Evolutionary conservation across 2,329 filamentous ascomycete genomes (phyloP), one percentile per base, ranked within the genome.

Genomic region (Aspergillus unguis): DNA sequence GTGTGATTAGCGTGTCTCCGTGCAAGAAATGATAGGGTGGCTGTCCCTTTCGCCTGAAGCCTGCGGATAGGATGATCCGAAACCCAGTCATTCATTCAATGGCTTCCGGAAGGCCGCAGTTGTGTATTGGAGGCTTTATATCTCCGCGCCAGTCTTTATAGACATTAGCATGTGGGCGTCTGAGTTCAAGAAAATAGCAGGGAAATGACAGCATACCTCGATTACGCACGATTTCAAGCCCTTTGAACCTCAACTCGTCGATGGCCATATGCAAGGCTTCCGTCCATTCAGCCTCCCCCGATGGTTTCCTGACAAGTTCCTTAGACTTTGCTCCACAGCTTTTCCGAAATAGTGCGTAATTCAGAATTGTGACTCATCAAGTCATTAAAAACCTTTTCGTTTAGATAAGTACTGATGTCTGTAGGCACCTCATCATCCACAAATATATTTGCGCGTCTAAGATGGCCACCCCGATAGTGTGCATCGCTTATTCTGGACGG

Each of bases 51-150:
- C 9, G 33, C 33, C 33, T 35, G 33, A 35, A 35, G 33, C 33
- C 33, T 35, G 33, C 33, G 1, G 33, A 35, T 17, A 17, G 17
- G 33, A 35, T 3, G 9, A 35, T 35, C 1, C 8, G 33, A 35
- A 6, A 35, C 33, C 33, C 33, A 35, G 33, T n/a, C 8, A 35
- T 35, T 11, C 33, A 35, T n/a, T 35, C 33, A 35, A 35, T 35
- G 8, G 33, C 33, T 35, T 35, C 32, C 17, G 17, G 17, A 35
- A 35, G 4, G 32, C 32, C 4, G 32, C 17, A 37, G 27, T 54
- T 54, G 17, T 47, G 17, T 11, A 54, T 32, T 33, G 38, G 43
- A 43, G 52, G 43, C n/a, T 54, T 50, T 11, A 51, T n/a, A 40
- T 54, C 48, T 40, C 2, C 43, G 7, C 43, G 37, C 43, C 48